Percentiles rank a stretch among this genome's conserved stretches.
Conservation (phyloP, 371 early-diverging fungal genomes). For the Mucor plumbeus region DNA sequence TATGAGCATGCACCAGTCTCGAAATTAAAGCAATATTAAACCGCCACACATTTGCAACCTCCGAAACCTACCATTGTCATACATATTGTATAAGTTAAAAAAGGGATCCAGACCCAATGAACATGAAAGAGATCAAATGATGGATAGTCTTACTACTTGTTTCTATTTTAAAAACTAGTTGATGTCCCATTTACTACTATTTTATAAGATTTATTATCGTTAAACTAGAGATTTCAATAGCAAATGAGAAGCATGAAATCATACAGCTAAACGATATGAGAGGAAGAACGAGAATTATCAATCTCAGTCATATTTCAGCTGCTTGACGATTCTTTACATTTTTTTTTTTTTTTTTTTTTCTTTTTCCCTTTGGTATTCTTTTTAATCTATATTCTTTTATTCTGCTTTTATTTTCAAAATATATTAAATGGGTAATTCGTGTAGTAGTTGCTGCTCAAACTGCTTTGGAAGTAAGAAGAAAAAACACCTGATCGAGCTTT, state of each 20-base stretch:
- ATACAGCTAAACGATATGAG: not conserved
- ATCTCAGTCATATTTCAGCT: conserved; percentile 8
- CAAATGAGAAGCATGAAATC: no score
- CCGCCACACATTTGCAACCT: not conserved
- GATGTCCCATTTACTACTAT: no score
- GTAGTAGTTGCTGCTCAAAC: conserved; percentile 46
- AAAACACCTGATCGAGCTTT: not conserved
- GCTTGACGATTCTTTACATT: not conserved
- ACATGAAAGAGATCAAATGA: not conserved
- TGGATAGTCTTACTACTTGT: not conserved
- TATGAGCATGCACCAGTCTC: not conserved
- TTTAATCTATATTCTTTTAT: not conserved
- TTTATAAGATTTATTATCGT: no score
- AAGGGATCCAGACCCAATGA: conserved; percentile 1
- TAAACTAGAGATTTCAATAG: no score
- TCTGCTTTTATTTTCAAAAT: not conserved
- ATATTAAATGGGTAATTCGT: conserved; percentile 22
- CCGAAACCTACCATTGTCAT: conserved; percentile 5
- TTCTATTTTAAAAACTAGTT: not conserved
- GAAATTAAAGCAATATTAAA: not conserved
- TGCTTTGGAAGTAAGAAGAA: conserved; percentile 54
- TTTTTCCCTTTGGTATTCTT: not conserved
- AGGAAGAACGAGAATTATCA: not conserved
- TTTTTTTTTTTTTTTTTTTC: not conserved
- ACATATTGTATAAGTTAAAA: not conserved